These are phyloP conservation scores for Dittrichia graveolens DNA, from an alignment of 129 eudicot genomes.

Conservation along the genomic window DNA sequence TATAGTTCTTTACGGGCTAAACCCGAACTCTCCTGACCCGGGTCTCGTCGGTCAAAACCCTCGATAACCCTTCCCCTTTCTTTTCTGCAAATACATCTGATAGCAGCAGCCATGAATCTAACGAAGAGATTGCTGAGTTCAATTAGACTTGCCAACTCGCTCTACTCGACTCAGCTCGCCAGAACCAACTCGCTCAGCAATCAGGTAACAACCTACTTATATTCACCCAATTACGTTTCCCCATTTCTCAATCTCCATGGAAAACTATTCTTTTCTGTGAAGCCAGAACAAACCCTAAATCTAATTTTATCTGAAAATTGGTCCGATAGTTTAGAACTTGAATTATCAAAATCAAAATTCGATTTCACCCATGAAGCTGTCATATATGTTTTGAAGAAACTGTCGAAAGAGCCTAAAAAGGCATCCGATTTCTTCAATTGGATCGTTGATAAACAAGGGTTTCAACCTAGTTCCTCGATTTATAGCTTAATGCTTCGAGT, in stretches of 20 bases:
- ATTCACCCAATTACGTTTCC: constrained; percentile 13
- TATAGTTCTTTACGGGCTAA: no score
- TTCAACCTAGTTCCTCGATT: constrained; percentile 62
- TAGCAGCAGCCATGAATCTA: constrained; percentile 56
- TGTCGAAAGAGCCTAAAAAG: constrained; percentile 59
- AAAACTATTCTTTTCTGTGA: constrained; percentile 54
- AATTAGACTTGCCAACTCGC: constrained; percentile 46
- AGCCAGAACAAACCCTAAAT: constrained; percentile 53
- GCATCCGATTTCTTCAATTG: constrained; percentile 74
- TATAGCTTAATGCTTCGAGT: constrained; percentile 68
- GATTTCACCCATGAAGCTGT: constrained; percentile 67
- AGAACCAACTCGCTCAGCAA: constrained; percentile 25
- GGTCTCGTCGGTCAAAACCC: not conserved
- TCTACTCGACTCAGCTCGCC: constrained; percentile 44
- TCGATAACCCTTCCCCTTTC: constrained; percentile 1
- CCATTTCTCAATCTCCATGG: constrained; percentile 22
- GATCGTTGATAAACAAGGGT: constrained; percentile 51
- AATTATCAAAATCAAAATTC: constrained; percentile 34
- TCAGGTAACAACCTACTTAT: constrained; percentile 20
- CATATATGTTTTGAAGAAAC: constrained; percentile 63
- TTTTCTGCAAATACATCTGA: not conserved
- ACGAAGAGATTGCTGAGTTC: constrained; percentile 49
- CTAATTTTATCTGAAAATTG: constrained; percentile 54
- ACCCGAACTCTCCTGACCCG: constrained; percentile 10
- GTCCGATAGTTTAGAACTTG: constrained; percentile 51